These are phyloP conservation scores for Candida sanyaensis DNA, from an alignment of 1,139 yeast genomes.

Conservation along the genomic window DNA sequence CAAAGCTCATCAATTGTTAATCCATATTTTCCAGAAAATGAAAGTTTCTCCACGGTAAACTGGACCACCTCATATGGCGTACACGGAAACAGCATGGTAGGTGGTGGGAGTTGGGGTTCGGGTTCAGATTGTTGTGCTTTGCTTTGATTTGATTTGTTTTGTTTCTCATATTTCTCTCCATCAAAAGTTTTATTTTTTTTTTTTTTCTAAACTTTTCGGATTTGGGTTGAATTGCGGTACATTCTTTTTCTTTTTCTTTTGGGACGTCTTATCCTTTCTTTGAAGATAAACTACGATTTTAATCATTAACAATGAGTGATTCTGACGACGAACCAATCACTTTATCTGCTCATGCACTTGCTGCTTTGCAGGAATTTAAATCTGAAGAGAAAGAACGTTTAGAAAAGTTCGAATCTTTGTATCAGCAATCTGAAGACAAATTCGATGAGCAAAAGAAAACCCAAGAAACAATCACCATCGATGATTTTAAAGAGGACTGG, in stretches of 20 bases:
- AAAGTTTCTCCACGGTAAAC: slow-evolving; percentile 28
- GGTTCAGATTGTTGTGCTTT: background rate
- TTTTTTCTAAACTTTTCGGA: too few species aligned
- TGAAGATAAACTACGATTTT: too few species aligned
- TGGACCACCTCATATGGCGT: slow-evolving; percentile 33
- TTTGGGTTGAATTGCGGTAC: too few species aligned
- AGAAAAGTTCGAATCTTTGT: slow-evolving; percentile 59
- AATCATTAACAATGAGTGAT: slow-evolving; percentile 22
- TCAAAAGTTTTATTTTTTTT: too few species aligned
- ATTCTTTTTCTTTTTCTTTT: too few species aligned
- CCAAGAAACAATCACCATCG: slow-evolving; percentile 41
- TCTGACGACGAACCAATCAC: slow-evolving; percentile 46
- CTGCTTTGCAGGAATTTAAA: slow-evolving; percentile 73
- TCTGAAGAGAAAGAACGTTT: slow-evolving; percentile 63
- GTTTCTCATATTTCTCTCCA: too few species aligned
- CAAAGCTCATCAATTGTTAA: slow-evolving; percentile 32
- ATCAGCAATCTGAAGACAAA: slow-evolving; percentile 58
- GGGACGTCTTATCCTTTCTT: too few species aligned
- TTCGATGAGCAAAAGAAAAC: slow-evolving; percentile 29
- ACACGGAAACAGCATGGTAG: slow-evolving; percentile 22
- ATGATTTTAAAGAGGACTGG: slow-evolving; percentile 87
- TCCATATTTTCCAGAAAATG: slow-evolving; percentile 41
- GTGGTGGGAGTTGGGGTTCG: too few species aligned
- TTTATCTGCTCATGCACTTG: slow-evolving; percentile 71
- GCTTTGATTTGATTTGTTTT: too few species aligned